Conservation (phyloP, 2,329 filamentous ascomycete species). For the Cercospora zeina region DNA sequence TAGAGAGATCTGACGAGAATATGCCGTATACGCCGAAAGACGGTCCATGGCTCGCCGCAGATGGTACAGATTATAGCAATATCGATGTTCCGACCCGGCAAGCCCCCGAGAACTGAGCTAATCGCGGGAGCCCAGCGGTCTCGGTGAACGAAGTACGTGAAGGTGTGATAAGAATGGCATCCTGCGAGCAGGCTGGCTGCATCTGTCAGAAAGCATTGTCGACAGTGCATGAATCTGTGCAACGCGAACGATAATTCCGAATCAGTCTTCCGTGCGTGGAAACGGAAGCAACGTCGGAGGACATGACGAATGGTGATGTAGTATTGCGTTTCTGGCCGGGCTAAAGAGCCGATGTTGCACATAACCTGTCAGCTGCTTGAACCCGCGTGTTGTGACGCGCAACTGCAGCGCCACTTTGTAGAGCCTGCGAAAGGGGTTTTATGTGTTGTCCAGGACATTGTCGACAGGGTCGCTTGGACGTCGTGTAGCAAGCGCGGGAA, state of each 20-base stretch:
- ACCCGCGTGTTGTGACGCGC: constrained; percentile 8
- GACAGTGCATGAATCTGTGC: neutral
- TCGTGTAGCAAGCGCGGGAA: constrained; percentile 6
- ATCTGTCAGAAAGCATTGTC: constrained; percentile 1
- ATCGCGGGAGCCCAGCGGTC: neutral
- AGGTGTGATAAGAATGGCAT: neutral
- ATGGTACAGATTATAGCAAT: neutral
- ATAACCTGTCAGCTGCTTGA: constrained; percentile 18
- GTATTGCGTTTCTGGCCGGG: neutral
- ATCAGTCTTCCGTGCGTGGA: neutral
- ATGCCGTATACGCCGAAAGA: neutral
- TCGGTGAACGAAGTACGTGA: neutral
- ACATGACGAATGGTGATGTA: neutral
- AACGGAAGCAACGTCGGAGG: neutral
- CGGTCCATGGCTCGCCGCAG: neutral
- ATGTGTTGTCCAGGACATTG: neutral
- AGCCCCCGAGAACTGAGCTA: neutral
- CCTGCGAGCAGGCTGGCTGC: neutral
- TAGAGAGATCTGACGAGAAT: neutral
- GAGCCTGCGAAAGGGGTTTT: neutral
- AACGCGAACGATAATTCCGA: constrained; percentile 7
- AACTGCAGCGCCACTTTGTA: neutral
- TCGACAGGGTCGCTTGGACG: constrained; percentile 6
- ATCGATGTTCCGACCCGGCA: neutral
- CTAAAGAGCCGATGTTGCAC: constrained; percentile 8